Percentiles rank a stretch among this genome's conserved stretches.
These are phyloP conservation scores for Hypoxylon sp. DNA, from an alignment of 2,329 filamentous ascomycete species.

Conservation along the genomic window DNA sequence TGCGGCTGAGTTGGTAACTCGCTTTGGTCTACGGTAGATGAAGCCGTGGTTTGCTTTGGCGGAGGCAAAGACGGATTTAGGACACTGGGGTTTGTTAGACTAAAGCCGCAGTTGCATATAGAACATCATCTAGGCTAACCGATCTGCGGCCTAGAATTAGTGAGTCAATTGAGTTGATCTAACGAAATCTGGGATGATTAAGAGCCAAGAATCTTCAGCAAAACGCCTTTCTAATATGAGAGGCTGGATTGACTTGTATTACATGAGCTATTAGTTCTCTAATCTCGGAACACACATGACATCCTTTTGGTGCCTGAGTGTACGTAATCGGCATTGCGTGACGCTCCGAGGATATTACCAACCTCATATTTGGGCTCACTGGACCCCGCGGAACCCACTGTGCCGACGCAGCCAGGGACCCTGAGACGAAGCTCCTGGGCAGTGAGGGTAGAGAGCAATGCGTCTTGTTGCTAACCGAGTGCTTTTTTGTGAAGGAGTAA, in stretches of 20 bases:
- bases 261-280: constrained; percentile 9
- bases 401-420: constrained; percentile 27
- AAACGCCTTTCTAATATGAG: neutral
- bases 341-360: constrained; percentile 36
- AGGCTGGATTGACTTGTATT: constrained; percentile 1
- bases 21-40: constrained; percentile 1
- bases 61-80: constrained; percentile 2
- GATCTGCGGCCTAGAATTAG: constrained; percentile 4
- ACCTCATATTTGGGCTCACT: constrained; percentile 23
- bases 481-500: neutral
- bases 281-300: constrained; percentile 17
- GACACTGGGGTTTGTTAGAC: constrained; percentile 1
- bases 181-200: neutral
- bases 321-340: constrained; percentile 41
- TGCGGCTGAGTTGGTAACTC: constrained; percentile 10
- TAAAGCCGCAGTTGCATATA: neutral
- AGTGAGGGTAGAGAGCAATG: constrained; percentile 8
- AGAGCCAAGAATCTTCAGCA: constrained; percentile 1
- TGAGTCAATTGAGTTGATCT: constrained; percentile 7
- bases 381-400: constrained; percentile 36
- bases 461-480: constrained; percentile 19
- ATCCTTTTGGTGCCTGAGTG: constrained; percentile 8
- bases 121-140: constrained; percentile 3
- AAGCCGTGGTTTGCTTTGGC: constrained; percentile 10
- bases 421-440: constrained; percentile 26